Percentiles rank a stretch among this genome's conserved stretches.
Evolutionary conservation across 257 asterid genomes (phyloP).

Genomic region (Verbascum thapsus): DNA sequence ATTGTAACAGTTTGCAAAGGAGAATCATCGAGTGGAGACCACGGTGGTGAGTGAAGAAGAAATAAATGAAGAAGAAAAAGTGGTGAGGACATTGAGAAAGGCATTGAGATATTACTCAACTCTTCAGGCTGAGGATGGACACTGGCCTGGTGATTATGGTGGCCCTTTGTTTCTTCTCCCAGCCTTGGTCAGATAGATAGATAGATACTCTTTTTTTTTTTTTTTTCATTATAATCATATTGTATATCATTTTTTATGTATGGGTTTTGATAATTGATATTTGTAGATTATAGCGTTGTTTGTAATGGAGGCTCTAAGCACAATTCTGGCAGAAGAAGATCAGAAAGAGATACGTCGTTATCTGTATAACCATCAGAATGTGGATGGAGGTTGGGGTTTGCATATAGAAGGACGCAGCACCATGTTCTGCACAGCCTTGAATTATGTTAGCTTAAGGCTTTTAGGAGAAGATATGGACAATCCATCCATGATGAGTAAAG

Average conservation of each 20-base stretch:
- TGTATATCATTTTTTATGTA: no score
- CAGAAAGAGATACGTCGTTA: constrained; percentile 61
- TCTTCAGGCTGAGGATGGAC: constrained; percentile 76
- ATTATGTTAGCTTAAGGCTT: constrained; percentile 58
- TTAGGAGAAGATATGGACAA: constrained; percentile 46
- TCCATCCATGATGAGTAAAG: constrained; percentile 54
- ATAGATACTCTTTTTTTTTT: neutral
- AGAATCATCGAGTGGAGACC: constrained; percentile 28
- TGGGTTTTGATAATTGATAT: no score
- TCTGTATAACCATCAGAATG: constrained; percentile 74
- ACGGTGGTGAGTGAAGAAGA: constrained; percentile 41
- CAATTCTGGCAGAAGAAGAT: constrained; percentile 50
- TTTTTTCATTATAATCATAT: no score
- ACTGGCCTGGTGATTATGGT: constrained; percentile 81
- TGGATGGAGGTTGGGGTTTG: constrained; percentile 90
- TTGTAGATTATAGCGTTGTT: constrained; percentile 56
- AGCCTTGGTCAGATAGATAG: constrained; percentile 60
- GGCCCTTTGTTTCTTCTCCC: constrained; percentile 82
- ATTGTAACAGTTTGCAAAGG: constrained; percentile 54
- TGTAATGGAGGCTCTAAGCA: constrained; percentile 48
- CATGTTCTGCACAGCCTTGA: constrained; percentile 69
- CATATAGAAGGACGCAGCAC: constrained; percentile 70
- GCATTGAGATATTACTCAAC: constrained; percentile 53
- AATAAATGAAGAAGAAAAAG: constrained; percentile 49
- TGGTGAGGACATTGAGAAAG: constrained; percentile 45